These are phyloP conservation scores for Eucalyptus guilfoylei DNA, from an alignment of 345 rosid genomes.

Conservation along the genomic window DNA sequence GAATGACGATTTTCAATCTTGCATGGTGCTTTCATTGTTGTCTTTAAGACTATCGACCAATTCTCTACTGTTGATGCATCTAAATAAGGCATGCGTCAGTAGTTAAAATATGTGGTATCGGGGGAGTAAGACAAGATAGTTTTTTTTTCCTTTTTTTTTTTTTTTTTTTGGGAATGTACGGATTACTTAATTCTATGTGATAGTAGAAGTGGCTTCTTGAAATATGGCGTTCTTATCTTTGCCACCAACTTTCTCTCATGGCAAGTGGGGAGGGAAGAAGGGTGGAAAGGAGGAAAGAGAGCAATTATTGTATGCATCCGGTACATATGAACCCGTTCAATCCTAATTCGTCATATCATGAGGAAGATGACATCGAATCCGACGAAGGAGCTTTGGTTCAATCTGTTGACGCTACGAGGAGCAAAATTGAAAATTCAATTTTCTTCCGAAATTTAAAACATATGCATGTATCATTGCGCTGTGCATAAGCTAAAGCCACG, in stretches of 20 bases:
- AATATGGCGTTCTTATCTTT: neutral
- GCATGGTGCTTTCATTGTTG: neutral
- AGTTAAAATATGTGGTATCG: neutral
- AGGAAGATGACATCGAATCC: neutral
- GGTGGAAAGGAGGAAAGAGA: neutral
- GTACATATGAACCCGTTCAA: neutral
- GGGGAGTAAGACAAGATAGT: neutral
- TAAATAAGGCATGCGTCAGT: neutral
- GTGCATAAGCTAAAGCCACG: neutral
- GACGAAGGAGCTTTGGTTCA: neutral
- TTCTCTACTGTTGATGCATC: neutral
- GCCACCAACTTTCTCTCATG: neutral
- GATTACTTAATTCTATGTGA: neutral
- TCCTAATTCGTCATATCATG: neutral
- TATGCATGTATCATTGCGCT: neutral
- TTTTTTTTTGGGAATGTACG: too few species aligned
- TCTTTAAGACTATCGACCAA: neutral
- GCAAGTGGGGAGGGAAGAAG: neutral
- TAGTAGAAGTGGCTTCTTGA: neutral
- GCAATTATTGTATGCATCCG: neutral
- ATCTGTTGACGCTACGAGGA: neutral
- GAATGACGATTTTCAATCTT: neutral
- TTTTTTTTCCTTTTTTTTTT: too few species aligned
- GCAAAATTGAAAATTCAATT: neutral
- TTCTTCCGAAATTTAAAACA: neutral